Evolutionary conservation across 306 rosid species (phyloP), one percentile per base, ranked within the genome.

Genomic region (Begonia fuchsioides): DNA sequence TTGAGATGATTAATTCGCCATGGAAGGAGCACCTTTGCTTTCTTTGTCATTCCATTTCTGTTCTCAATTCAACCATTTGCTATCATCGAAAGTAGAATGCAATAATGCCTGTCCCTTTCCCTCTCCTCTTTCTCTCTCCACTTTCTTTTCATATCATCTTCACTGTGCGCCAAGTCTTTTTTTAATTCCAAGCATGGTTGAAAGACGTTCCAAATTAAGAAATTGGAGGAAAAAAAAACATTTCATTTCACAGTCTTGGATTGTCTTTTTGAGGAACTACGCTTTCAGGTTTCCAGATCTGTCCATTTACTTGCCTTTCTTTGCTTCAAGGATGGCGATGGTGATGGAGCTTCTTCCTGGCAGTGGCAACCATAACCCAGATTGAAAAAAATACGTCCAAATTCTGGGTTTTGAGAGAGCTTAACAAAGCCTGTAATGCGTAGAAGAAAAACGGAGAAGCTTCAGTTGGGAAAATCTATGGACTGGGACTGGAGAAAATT

Each of bases 401-500:
- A 26, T 26, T 26, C 35, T 47, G 50, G 50, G 18, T 47, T 47
- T 47, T 16, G 45, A 15, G 47, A 14, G 11, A 58, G 17, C 55
- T 51, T 49, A 49, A 17, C 50, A 12, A 11, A 5, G 15, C 17
- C 11, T 13, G 16, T 15, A n/a, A 47, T 47, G 50, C 12, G 14
- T 44, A 18, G 52, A 35, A 26, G 52, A 12, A 43, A 43, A 57
- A 57, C 63, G 50, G 39, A 55, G 56, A 43, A 56, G 16, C 19
- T 54, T 45, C 56, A 39, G 35, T 26, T 26, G 35, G 35, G 8
- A 26, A 26, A 26, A 26, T 26, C 35, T 26, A 87, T 90, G 98
- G 95, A 90, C 52, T 90, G 94, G 95, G 82, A 75, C 40, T 82
- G 81, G 78, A 75, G 70, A 54, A 85, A 76, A 14, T 63, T 78